Conservation (phyloP, 148 eudicot genomes). For the Talinum fruticosum region DNA sequence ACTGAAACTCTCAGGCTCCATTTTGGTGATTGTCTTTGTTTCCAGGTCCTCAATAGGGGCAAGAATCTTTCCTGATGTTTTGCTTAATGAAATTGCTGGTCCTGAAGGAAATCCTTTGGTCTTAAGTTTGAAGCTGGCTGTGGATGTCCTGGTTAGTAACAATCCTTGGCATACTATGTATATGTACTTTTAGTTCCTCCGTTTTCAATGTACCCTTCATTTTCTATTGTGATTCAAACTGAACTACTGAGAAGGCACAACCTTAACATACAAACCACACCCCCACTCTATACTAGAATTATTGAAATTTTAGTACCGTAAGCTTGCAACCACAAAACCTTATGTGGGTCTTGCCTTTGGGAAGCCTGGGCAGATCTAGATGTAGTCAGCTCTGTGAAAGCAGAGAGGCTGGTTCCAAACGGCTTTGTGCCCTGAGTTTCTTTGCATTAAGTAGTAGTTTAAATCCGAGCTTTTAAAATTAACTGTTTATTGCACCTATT, state of each 20-base stretch:
- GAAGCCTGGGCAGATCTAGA: too few species aligned
- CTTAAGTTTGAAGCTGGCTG: constrained; percentile 86
- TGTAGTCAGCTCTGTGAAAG: too few species aligned
- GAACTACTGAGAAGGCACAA: not conserved
- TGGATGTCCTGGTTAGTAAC: constrained; percentile 88
- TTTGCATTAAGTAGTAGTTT: too few species aligned
- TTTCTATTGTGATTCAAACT: not conserved
- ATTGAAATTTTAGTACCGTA: too few species aligned
- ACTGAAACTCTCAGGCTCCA: not conserved
- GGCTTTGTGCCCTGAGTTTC: too few species aligned
- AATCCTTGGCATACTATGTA: not conserved
- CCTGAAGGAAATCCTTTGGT: constrained; percentile 82
- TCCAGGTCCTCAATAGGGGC: constrained; percentile 70
- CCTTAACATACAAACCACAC: not conserved
- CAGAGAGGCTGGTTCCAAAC: too few species aligned
- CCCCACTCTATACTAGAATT: too few species aligned
- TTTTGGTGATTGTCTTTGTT: constrained; percentile 7
- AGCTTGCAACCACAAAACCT: too few species aligned
- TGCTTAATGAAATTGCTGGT: constrained; percentile 97
- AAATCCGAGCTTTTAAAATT: too few species aligned
- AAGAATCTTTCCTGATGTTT: constrained; percentile 72
- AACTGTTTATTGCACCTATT: too few species aligned
- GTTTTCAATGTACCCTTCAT: too few species aligned
- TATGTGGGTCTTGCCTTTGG: too few species aligned
- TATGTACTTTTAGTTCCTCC: not conserved